phyloP scores from a whole-genome alignment of 1,284 basidiomycete species.

The Apiotrichum gracile region DNA sequence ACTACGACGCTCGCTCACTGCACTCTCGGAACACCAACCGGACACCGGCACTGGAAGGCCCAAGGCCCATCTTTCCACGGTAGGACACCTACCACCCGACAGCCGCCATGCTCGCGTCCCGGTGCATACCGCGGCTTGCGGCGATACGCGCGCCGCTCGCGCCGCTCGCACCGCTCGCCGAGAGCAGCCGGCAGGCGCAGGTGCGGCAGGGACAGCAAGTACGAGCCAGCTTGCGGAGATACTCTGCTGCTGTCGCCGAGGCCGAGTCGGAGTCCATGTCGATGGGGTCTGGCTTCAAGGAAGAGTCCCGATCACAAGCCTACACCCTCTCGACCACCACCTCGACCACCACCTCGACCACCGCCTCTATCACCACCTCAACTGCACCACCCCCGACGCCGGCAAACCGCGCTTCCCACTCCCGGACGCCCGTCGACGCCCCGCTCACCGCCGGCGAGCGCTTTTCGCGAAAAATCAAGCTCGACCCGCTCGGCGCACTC shows the following conservation, averaged over 20 bases:
- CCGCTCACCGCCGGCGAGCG: conserved; percentile 8
- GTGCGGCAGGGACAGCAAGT: conserved; percentile 1
- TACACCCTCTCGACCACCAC: not conserved
- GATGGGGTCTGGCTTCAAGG: not conserved
- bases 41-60: too few relatives aligned
- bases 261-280: not conserved
- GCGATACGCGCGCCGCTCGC: not conserved
- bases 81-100: too few relatives aligned
- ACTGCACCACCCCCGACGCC: not conserved
- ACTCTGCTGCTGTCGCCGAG: not conserved
- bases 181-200: conserved; percentile 31
- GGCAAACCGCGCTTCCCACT: not conserved
- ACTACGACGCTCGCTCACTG: too few relatives aligned
- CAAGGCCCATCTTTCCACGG: too few relatives aligned
- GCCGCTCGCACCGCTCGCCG: conserved; percentile 21
- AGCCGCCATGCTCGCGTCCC: conserved; percentile 13
- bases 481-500: conserved; percentile 8
- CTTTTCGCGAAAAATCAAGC: conserved; percentile 5
- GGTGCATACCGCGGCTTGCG: too few relatives aligned
- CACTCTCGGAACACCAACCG: too few relatives aligned
- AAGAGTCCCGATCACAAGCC: not conserved
- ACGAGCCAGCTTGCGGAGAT: not conserved
- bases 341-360: not conserved
- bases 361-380: too few relatives aligned
- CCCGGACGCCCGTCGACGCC: conserved; percentile 1